Percentiles rank a stretch among this genome's conserved stretches.
Evolutionary conservation across 495 filamentous ascomycete genomes (phyloP).

Genomic region (Sporormia fimetaria): DNA sequence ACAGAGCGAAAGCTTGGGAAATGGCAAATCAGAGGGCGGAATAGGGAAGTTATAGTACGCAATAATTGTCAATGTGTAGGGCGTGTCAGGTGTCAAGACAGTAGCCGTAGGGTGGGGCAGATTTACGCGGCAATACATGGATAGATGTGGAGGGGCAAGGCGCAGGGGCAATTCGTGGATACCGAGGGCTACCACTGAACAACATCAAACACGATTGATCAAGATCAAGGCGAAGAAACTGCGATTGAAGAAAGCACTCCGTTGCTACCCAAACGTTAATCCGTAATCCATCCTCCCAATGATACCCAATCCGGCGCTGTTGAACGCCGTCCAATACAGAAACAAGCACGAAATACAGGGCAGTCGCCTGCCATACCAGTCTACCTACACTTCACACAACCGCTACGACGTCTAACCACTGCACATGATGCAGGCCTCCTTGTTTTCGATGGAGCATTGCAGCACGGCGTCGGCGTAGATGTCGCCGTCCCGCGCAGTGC

Average conservation of each 20-base stretch:
- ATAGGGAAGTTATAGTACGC: too few species aligned
- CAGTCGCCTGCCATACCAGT: not conserved
- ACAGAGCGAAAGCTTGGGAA: too few species aligned
- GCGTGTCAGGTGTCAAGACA: too few species aligned
- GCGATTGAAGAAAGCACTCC: not conserved
- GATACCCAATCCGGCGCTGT: not conserved
- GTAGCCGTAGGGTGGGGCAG: too few species aligned
- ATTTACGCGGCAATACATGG: too few species aligned
- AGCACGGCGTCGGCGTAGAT: slow-evolving; percentile 90
- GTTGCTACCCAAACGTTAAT: not conserved
- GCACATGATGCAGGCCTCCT: slow-evolving; percentile 83
- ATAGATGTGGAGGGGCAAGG: too few species aligned
- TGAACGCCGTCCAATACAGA: not conserved
- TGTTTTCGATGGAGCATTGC: slow-evolving; percentile 86
- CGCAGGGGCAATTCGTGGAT: too few species aligned
- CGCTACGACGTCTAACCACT: slow-evolving; percentile 45
- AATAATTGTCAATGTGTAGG: too few species aligned
- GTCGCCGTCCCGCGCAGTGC: slow-evolving; percentile 62
- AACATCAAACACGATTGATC: too few species aligned
- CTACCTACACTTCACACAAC: slow-evolving; percentile 1
- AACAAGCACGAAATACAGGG: slow-evolving; percentile 3
- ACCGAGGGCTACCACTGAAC: too few species aligned
- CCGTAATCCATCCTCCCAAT: not conserved
- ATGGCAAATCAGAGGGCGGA: too few species aligned
- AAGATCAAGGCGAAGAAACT: too few species aligned